Evolutionary conservation across 495 filamentous ascomycete genomes (phyloP).

Genomic region (Podospora fimiseda): DNA sequence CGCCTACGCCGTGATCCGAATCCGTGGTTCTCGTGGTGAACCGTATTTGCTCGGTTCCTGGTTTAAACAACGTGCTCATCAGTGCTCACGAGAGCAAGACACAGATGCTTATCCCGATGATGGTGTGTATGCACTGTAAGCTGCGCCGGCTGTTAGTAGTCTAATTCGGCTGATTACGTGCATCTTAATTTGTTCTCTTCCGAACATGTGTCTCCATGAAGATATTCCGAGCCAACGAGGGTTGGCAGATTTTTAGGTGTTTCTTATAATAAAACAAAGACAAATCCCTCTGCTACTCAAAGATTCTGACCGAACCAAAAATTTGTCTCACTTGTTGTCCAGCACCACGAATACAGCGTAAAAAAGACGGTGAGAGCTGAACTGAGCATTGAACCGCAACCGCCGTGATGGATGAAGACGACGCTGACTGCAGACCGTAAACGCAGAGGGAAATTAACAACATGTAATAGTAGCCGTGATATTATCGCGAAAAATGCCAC

Average conservation of each 20-base stretch:
- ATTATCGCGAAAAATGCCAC: neutral
- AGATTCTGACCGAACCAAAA: too few relatives aligned
- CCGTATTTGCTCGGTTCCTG: neutral
- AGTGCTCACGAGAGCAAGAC: too few relatives aligned
- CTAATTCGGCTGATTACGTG: conserved; percentile 3
- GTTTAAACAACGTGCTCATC: too few relatives aligned
- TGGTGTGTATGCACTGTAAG: neutral
- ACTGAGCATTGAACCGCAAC: neutral
- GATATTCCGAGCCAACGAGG: too few relatives aligned
- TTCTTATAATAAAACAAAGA: neutral
- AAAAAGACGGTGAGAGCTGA: neutral
- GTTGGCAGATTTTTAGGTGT: too few relatives aligned
- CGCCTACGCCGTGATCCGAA: neutral
- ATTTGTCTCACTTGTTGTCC: neutral
- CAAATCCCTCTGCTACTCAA: neutral
- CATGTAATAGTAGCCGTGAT: neutral
- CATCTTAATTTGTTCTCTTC: neutral
- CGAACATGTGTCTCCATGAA: too few relatives aligned
- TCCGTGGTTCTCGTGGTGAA: neutral
- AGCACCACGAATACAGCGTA: neutral
- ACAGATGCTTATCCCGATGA: neutral
- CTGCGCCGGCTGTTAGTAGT: neutral
- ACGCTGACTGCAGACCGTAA: neutral
- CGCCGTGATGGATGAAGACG: neutral
- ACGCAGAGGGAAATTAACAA: neutral